Evolutionary conservation across 345 rosid genomes (phyloP), one percentile per base, ranked within the genome.

Genomic region (Sapria himalayana): DNA sequence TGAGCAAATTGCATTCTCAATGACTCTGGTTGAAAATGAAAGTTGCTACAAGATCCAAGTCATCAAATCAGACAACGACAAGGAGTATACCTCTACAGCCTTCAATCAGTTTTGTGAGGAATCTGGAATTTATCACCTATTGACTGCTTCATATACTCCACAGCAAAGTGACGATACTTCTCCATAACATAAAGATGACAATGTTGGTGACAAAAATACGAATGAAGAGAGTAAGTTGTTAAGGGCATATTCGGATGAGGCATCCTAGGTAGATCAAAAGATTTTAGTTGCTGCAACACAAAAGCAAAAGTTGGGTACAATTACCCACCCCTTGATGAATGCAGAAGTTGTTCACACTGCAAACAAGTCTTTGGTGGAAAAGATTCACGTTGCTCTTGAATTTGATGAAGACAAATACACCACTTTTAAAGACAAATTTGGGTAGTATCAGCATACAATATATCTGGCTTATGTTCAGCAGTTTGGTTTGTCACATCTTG

Each of bases 301-400:
- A 27, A 23, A 4, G 15, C 9, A 43, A 12, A 47, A 41, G 6
- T n/a, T 22, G 20, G 36, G 35, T 9, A 23, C 10, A 20, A 16
- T 25, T 24, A 25, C 9, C 25, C 34, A 39, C 2, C 34, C 23
- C 3, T 0, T 25, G 23, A 18, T 11, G 20, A 39, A 25, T 21
- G 42, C 15, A 3, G 45, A 27, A 25, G 33, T 43, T 56, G 50
- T 56, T 49, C 41, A 25, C 38, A 25, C 39, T 43, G 55, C 61
- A 20, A 56, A 49, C 22, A 56, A 56, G 54, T 35, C 22, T 25
- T 18, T 56, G 25, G 41, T 56, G 38, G 61, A 56, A 31, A 56
- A 56, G 39, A 23, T 56, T 17, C 51, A 24, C 6, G 45, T 40
- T 11, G 55, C 51, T 4, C 38, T 49, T 7, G 27, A 44, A 15